Base-by-base conservation (phyloP, 768 basidiomycete genomes). In the Amanita phalloides region DNA sequence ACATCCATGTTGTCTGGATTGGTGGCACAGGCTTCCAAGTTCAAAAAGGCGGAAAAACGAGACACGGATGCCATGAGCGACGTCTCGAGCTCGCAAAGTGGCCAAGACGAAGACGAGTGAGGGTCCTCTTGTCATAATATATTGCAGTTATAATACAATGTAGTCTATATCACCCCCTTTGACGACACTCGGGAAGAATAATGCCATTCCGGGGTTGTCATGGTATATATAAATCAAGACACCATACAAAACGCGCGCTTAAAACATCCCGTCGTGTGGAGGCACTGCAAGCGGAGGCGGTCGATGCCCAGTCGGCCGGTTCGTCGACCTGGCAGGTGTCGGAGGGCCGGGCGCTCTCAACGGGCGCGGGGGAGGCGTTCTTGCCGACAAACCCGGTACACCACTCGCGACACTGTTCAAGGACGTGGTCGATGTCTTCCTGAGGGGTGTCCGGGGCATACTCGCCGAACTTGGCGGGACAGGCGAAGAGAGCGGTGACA, bases 61-160 rank as follows among this genome's bases (percentile, higher is more conserved):
- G 68, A 68, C 21, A 69, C 70, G 0, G 73, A 71, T 39, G 67
- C 59, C 21, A 76, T 51, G 39, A 63, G 76, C 53, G 79, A 79
- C 62, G 77, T 76, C 4, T 76, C 75, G 26, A 82, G 80, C 58
- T 82, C 79, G 4, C 68, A 75, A 41, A 73, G 68, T 9, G 75
- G 56, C 45, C 65, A 64, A 42, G 58, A 60, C 10, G 58, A 60
- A 0, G 44, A 48, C 20, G 53, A 47, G 5, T 39, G 59, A 60
- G 42, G 17, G 49, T 35, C 7, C 13, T 51, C 26, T 21, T 32
- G 13, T 33, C 8, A 4, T 42, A 25, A 21, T 21, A 5, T 42
- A 42, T 11, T 42, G 41, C 23, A 42, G 41, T 25, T 42, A 42
- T 42, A 42, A 25, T 42, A 42, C 41, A 42, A 33, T 42, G 41